Conservation (phyloP, 139 green algal species). For the Bryopsis sp. region DNA sequence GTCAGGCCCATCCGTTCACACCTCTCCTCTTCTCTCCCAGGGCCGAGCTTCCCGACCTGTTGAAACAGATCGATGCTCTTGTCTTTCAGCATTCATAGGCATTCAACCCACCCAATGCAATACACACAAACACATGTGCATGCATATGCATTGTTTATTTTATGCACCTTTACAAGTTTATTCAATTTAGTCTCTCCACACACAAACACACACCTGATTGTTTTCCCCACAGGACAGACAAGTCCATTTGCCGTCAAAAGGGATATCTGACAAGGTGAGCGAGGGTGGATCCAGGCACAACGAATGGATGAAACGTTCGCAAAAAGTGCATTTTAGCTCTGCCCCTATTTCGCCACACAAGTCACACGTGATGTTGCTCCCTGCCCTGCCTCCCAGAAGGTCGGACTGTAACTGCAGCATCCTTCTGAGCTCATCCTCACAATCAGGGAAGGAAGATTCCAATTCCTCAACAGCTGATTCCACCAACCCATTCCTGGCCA, state of each 20-base stretch:
- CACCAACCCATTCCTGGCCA: no score
- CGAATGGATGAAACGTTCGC: constrained; percentile 32
- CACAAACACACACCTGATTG: constrained; percentile 20
- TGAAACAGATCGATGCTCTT: background rate
- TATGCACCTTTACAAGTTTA: no score
- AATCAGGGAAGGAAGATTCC: constrained; percentile 3
- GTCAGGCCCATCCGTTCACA: constrained; percentile 9
- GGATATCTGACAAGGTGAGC: constrained; percentile 26
- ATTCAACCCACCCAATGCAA: constrained; percentile 4
- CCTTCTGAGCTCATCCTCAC: background rate
- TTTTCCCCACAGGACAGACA: constrained; percentile 31
- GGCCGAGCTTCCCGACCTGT: background rate
- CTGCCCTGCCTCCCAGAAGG: background rate
- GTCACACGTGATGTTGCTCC: background rate
- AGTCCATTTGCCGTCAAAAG: constrained; percentile 21
- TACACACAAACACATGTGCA: background rate
- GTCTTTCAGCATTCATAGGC: background rate
- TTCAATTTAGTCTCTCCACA: no score
- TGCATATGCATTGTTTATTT: background rate
- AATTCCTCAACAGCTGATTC: background rate
- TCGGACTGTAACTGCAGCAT: constrained; percentile 7
- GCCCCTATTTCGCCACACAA: background rate
- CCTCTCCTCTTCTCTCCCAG: background rate
- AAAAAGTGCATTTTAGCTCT: background rate
- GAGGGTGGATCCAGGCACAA: constrained; percentile 45